These are phyloP conservation scores for Wickerhamiella pararugosa DNA, from an alignment of 1,139 yeast species.

Conservation along the genomic window DNA sequence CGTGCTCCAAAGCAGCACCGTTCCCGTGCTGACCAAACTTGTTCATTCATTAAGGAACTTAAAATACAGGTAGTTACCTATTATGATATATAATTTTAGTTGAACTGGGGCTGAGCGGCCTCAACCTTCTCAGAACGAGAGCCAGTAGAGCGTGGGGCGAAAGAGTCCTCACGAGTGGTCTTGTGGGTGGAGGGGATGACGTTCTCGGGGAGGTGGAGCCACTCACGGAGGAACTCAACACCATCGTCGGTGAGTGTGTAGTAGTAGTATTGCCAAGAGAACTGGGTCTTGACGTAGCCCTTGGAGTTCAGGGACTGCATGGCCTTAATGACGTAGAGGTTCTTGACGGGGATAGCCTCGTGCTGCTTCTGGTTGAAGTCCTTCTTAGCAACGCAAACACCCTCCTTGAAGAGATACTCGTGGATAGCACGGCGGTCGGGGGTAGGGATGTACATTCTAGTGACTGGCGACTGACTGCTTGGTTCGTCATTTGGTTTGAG, in stretches of 20 bases:
- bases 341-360: slow-evolving; percentile 95
- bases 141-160: slow-evolving; percentile 11
- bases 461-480: slow-evolving; percentile 5
- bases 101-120: slow-evolving; percentile 17
- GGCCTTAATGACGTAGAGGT: slow-evolving; percentile 98
- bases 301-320: slow-evolving; percentile 97
- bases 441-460: slow-evolving; percentile 96
- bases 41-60: too few species aligned
- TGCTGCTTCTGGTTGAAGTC: slow-evolving; percentile 96
- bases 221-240: slow-evolving; percentile 95
- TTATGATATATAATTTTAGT: slow-evolving; percentile 9
- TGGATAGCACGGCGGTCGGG: slow-evolving; percentile 99
- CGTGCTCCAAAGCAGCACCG: too few species aligned
- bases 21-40: too few species aligned
- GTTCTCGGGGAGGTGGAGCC: slow-evolving; percentile 97
- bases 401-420: slow-evolving; percentile 99
- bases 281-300: slow-evolving; percentile 99
- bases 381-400: slow-evolving; percentile 98
- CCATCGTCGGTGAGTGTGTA: slow-evolving; percentile 99
- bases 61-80: too few species aligned
- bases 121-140: slow-evolving; percentile 14
- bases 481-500: slow-evolving; percentile 2
- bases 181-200: slow-evolving; percentile 98
- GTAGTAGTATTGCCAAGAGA: slow-evolving; percentile 99
- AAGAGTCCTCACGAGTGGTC: slow-evolving; percentile 24